Base-by-base conservation (phyloP, 2,329 filamentous ascomycete species). In the Orbilia ellipsospora region DNA sequence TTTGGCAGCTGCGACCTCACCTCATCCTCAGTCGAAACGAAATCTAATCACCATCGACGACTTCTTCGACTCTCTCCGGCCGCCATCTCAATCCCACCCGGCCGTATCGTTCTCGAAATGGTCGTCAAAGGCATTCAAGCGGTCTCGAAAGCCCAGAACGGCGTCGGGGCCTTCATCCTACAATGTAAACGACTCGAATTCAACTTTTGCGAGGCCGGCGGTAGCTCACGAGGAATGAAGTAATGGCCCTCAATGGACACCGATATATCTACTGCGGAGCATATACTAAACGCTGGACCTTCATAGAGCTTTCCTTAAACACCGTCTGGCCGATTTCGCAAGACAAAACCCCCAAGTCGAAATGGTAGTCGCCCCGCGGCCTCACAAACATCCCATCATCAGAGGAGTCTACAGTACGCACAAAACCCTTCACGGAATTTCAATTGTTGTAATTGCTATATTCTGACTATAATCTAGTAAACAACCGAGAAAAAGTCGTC, bases 131-230 rank as follows among this genome's bases (percentile, higher is more conserved):
- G 77, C 55, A 66, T 80, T 51, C 79, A 73, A 52, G 68, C 77
- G 61, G 74, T 80, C 48, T 80, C 79, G 23, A 79, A 78, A 54
- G 67, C 79, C 51, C 80, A 98, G 94, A 98, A 99, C 85, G 95
- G 95, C 87, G 87, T 98, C 79, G 94, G 94, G 81, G 92, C 94
- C 82, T 98, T 98, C 86, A 92, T 99, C 83, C 88, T 97, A 72
- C 94, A 97, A 86, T 99, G 95, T 89, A 96, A 93, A 86, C 92
- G 90, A 82, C 86, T 99, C 83, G 92, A 97, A 83, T 92, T 99
- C 81, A 92, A 96, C 85, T 99, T 97, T 86, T 98, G 95, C 86
- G 93, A 98, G 87, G 94, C 91, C 88, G 92, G 92, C 70, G 95
- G 94, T 77, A 96, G 92, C 83, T 98, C 94, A 44, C 89, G 86